Percentiles rank a stretch among this genome's conserved stretches.
These are phyloP conservation scores for Fraxinus floribunda DNA, from an alignment of 305 asterid species.

Conservation along the genomic window DNA sequence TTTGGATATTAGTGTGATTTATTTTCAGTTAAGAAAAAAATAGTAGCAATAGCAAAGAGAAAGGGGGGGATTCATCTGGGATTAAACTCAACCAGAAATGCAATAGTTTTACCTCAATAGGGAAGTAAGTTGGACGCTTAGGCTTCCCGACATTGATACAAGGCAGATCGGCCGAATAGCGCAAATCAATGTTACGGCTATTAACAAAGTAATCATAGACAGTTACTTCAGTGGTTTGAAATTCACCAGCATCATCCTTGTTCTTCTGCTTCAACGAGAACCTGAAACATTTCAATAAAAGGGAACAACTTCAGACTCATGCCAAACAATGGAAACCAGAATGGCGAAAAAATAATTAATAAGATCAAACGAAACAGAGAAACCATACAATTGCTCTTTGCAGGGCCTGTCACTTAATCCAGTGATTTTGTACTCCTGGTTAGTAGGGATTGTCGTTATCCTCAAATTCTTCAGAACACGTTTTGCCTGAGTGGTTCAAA, in stretches of 20 bases:
- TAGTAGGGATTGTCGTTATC: constrained; percentile 48
- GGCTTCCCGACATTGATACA: constrained; percentile 72
- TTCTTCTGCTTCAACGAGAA: constrained; percentile 44
- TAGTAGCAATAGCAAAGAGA: background rate
- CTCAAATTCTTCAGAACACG: constrained; percentile 60
- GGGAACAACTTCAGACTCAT: constrained; percentile 10
- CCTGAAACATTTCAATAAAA: constrained; percentile 32
- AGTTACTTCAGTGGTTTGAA: constrained; percentile 42
- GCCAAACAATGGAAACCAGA: background rate
- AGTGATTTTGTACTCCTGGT: constrained; percentile 61
- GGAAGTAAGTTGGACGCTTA: constrained; percentile 52
- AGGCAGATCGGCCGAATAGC: constrained; percentile 63
- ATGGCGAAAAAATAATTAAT: background rate
- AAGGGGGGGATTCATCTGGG: background rate
- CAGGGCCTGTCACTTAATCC: constrained; percentile 57
- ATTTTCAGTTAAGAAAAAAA: background rate
- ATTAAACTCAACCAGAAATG: background rate
- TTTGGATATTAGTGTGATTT: background rate
- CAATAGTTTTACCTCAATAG: constrained; percentile 48
- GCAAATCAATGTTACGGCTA: constrained; percentile 42
- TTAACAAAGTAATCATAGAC: constrained; percentile 70
- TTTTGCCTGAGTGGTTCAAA: constrained; percentile 47
- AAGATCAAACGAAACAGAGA: background rate
- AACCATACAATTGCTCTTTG: constrained; percentile 46
- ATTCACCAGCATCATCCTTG: constrained; percentile 38